Percentiles rank a stretch among this genome's conserved stretches.
Conservation (phyloP, 768 basidiomycete genomes). For the Artomyces pyxidatus region DNA sequence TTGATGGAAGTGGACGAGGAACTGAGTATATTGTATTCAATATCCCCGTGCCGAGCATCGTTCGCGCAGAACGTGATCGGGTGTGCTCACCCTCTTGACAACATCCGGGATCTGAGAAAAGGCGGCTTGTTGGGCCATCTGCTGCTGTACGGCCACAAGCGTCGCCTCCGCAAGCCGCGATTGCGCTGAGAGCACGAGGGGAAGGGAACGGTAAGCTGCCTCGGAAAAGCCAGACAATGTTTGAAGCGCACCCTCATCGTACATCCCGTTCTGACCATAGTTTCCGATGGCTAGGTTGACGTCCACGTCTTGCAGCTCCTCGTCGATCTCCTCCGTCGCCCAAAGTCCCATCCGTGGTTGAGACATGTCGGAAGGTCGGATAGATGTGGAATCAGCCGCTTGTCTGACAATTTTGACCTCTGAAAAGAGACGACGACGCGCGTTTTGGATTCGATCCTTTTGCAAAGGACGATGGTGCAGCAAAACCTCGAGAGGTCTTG, state of each 20-base stretch:
- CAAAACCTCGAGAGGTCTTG: too few species aligned
- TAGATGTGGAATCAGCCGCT: not conserved
- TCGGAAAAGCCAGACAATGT: too few species aligned
- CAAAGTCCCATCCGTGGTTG: constrained; percentile 65
- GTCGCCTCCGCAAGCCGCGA: constrained; percentile 67
- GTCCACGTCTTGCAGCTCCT: constrained; percentile 64
- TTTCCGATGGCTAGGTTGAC: constrained; percentile 59
- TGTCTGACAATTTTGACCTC: too few species aligned
- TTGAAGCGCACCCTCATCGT: constrained; percentile 51
- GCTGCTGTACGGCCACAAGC: constrained; percentile 67
- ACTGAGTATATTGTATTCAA: constrained; percentile 42
- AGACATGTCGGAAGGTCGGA: constrained; percentile 33
- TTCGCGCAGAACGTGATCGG: not conserved
- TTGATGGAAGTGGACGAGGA: constrained; percentile 93
- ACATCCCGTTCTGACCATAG: constrained; percentile 60
- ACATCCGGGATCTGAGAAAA: constrained; percentile 81
- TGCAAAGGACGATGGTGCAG: too few species aligned
- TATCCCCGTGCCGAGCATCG: not conserved
- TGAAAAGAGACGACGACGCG: too few species aligned
- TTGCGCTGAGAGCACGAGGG: constrained; percentile 31
- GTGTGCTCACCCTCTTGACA: constrained; percentile 67
- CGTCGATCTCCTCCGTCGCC: constrained; percentile 79
- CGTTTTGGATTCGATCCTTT: too few species aligned
- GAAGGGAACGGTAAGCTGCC: too few species aligned
- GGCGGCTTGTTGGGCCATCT: constrained; percentile 77